phyloP scores from a whole-genome alignment of 306 rosid genomes.

The Castanopsis chinensis region DNA sequence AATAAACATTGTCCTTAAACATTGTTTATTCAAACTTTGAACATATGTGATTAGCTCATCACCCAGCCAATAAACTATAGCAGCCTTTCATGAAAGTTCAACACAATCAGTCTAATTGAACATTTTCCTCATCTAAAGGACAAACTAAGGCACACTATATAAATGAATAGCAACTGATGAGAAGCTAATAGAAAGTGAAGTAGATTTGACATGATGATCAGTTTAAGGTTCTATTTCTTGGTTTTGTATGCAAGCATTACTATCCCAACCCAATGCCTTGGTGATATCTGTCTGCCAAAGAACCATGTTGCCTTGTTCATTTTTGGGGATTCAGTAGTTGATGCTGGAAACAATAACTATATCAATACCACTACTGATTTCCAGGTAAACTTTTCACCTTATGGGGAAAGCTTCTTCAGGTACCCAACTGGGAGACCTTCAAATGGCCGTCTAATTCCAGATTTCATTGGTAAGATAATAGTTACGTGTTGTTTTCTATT shows the following conservation, averaged over 20 bases:
- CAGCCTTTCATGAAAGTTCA: no score
- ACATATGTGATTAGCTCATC: no score
- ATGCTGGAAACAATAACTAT: slow-evolving; percentile 38
- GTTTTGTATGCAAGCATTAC: background rate
- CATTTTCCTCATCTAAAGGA: no score
- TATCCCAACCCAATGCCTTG: background rate
- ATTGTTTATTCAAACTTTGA: no score
- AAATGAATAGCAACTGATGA: background rate
- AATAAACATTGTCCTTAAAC: no score
- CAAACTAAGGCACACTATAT: no score
- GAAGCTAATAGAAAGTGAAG: background rate
- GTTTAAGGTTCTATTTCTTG: slow-evolving; percentile 12
- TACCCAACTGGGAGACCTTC: background rate
- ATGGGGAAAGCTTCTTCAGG: background rate
- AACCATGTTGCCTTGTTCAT: slow-evolving; percentile 36
- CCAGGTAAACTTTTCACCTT: background rate
- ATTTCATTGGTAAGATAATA: slow-evolving; percentile 41
- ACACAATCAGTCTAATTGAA: no score
- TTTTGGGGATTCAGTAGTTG: slow-evolving; percentile 64
- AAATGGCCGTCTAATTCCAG: slow-evolving; percentile 18
- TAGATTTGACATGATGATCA: slow-evolving; percentile 7
- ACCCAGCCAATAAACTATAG: no score
- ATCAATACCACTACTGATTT: background rate
- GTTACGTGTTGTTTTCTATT: background rate
- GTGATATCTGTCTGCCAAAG: slow-evolving; percentile 12